Evolutionary conservation across 2,329 filamentous ascomycete species (phyloP).

Genomic region (Alternaria incomplexa): DNA sequence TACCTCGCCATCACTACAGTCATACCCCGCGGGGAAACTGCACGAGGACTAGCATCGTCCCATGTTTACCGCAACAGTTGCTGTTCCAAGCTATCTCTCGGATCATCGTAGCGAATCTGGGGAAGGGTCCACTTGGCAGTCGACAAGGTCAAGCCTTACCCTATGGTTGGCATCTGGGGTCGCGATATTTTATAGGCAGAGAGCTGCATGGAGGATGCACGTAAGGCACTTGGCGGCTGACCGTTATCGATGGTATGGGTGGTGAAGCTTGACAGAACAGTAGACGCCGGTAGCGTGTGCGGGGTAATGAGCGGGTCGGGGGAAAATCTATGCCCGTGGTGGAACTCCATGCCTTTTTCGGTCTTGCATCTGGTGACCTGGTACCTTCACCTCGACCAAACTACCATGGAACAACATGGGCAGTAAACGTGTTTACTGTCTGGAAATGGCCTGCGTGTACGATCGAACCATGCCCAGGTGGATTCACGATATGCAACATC

Average conservation of each 20-base stretch:
- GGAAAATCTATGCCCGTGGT: not conserved
- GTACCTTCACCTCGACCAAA: not conserved
- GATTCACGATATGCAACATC: not conserved
- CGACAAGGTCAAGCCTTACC: slow-evolving; percentile 24
- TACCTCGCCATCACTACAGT: slow-evolving; percentile 9
- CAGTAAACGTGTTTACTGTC: fast-evolving
- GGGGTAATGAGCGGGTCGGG: slow-evolving; percentile 18
- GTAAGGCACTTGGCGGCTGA: slow-evolving; percentile 15
- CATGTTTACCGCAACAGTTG: slow-evolving; percentile 16
- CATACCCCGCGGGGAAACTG: slow-evolving; percentile 21
- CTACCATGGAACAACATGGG: not conserved
- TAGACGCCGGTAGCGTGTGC: slow-evolving; percentile 14
- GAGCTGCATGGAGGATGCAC: slow-evolving; percentile 10
- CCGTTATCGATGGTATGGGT: slow-evolving; percentile 5
- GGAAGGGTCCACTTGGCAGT: slow-evolving; percentile 24
- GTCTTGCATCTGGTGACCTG: not conserved
- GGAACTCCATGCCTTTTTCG: slow-evolving; percentile 1
- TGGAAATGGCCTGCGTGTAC: not conserved
- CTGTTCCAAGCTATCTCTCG: slow-evolving; percentile 18
- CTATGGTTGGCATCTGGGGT: slow-evolving; percentile 16
- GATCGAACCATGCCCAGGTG: not conserved
- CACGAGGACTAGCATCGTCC: slow-evolving; percentile 18
- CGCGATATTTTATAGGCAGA: slow-evolving; percentile 14
- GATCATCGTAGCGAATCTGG: slow-evolving; percentile 23
- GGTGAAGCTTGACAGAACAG: slow-evolving; percentile 10